Evolutionary conservation across 75 land plant genomes (phyloP).

Genomic region (Pinus albicaulis): DNA sequence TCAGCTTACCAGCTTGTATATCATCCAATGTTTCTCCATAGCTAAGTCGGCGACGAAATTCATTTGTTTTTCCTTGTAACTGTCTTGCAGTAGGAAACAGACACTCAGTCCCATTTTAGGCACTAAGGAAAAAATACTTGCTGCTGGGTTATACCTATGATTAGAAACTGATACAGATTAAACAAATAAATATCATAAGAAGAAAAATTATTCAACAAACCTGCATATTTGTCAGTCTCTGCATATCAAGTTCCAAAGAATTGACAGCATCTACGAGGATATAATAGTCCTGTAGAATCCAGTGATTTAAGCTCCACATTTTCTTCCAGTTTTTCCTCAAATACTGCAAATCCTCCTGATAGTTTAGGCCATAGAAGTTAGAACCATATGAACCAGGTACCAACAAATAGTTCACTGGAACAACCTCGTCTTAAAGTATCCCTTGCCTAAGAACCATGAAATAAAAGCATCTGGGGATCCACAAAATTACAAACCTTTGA

Average conservation of each 20-base stretch:
- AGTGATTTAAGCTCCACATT: conserved; percentile 42
- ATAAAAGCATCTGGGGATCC: too few species aligned
- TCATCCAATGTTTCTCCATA: conserved; percentile 80
- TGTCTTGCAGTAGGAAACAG: conserved; percentile 15
- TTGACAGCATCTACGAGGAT: conserved; percentile 75
- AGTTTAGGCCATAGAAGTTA: too few species aligned
- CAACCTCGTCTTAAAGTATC: too few species aligned
- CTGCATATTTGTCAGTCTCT: conserved; percentile 70
- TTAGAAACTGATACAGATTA: background rate
- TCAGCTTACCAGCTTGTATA: conserved; percentile 82
- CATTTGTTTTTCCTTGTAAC: conserved; percentile 69
- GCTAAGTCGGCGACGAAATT: conserved; percentile 66
- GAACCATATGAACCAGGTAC: too few species aligned
- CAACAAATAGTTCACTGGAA: too few species aligned
- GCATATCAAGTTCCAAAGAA: conserved; percentile 50
- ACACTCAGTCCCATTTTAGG: background rate
- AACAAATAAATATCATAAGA: background rate
- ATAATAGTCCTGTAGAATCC: conserved; percentile 84
- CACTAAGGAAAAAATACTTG: background rate
- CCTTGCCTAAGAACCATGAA: too few species aligned
- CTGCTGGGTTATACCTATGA: background rate
- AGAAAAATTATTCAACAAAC: conserved; percentile 23
- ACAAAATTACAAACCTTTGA: too few species aligned
- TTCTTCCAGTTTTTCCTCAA: too few species aligned
- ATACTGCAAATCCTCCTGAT: too few species aligned